These are phyloP conservation scores for Haplosporangium sp. DNA, from an alignment of 371 early-diverging fungal genomes.

Conservation along the genomic window DNA sequence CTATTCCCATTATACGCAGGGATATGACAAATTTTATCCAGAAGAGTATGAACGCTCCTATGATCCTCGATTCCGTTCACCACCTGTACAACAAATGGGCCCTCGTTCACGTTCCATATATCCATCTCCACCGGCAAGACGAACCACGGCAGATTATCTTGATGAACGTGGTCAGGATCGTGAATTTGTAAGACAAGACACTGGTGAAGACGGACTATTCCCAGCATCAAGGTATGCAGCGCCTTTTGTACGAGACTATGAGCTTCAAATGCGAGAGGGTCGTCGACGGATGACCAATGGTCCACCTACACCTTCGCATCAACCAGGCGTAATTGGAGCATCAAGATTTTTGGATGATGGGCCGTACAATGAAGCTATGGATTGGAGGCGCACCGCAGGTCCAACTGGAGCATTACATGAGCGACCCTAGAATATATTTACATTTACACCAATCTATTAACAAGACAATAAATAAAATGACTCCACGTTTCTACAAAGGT, in stretches of 20 bases:
- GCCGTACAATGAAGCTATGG: constrained; percentile 27
- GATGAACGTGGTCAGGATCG: neutral
- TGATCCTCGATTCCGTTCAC: constrained; percentile 11
- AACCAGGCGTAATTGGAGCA: neutral
- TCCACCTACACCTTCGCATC: constrained; percentile 6
- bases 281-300: constrained; percentile 22
- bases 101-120: constrained; percentile 11
- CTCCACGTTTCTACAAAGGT: neutral
- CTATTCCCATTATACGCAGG: constrained; percentile 7
- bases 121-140: neutral
- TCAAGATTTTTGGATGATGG: constrained; percentile 16
- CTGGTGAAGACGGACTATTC: constrained; percentile 8
- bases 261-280: constrained; percentile 40
- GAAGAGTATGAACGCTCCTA: neutral
- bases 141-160: constrained; percentile 1
- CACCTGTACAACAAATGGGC: constrained; percentile 11
- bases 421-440: neutral
- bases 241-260: constrained; percentile 44
- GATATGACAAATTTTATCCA: neutral
- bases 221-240: constrained; percentile 54
- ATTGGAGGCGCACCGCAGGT: constrained; percentile 21
- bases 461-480: neutral
- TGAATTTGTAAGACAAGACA: neutral
- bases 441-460: neutral
- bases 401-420: neutral